phyloP scores from a whole-genome alignment of 2,329 filamentous ascomycete genomes.

The Keithomyces neogunnii region DNA sequence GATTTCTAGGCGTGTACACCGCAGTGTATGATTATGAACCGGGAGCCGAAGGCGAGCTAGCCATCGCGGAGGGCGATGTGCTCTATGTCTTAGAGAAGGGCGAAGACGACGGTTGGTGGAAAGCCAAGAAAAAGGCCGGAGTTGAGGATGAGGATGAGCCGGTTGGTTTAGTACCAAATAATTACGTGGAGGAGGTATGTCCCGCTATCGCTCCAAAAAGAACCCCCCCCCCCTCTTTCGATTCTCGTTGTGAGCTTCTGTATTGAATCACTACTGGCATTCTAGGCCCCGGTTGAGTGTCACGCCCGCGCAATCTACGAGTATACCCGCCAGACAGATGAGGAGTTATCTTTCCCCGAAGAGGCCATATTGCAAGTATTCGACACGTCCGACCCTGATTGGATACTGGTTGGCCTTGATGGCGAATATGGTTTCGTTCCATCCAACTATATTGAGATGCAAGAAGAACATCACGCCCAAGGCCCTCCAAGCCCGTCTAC shows the following conservation, averaged over 20 bases:
- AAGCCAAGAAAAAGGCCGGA: constrained; percentile 81
- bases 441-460: constrained; percentile 85
- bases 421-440: constrained; percentile 91
- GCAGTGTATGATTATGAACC: constrained; percentile 90
- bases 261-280: background rate
- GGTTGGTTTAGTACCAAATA: constrained; percentile 81
- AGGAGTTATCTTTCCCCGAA: constrained; percentile 93
- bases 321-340: constrained; percentile 93
- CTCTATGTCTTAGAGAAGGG: constrained; percentile 84
- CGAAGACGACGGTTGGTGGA: constrained; percentile 81
- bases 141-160: constrained; percentile 85
- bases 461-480: constrained; percentile 36
- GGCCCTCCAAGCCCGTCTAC: constrained; percentile 24
- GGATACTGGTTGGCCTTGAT: constrained; percentile 83
- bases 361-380: constrained; percentile 77
- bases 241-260: background rate
- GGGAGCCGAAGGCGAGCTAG: constrained; percentile 77
- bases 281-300: constrained; percentile 54
- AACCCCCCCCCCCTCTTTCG: too few relatives aligned
- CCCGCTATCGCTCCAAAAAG: background rate
- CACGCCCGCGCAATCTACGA: constrained; percentile 93
- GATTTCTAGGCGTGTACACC: constrained; percentile 83
- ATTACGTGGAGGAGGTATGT: constrained; percentile 85
- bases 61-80: constrained; percentile 77
- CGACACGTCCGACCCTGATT: constrained; percentile 87